A percentile compares a stretch with the other conserved stretches of the same genome.
Evolutionary conservation across 305 asterid species (phyloP).

Genomic region (Fraxinus latifolia): DNA sequence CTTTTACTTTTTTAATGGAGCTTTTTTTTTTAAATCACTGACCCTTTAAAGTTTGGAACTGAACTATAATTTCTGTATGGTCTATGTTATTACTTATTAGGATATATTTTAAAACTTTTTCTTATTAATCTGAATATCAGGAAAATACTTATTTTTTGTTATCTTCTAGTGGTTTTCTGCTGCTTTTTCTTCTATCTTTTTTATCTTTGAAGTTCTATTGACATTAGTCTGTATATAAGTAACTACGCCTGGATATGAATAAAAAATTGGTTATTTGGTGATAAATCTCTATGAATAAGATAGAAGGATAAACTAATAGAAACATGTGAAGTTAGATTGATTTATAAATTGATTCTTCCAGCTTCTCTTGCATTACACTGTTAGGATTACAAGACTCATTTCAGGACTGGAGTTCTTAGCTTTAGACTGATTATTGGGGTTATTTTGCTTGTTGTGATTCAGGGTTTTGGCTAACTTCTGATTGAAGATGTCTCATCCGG

Average conservation of each 20-base stretch:
- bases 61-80: neutral
- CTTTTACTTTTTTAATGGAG: neutral
- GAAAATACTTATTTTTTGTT: neutral
- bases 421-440: constrained; percentile 7
- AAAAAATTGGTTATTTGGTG: neutral
- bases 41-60: neutral
- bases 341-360: neutral
- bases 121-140: neutral
- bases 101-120: neutral
- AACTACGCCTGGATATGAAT: neutral
- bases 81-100: neutral
- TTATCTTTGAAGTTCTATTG: neutral
- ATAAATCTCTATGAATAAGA: neutral
- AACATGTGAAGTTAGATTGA: neutral
- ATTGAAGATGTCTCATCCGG: constrained; percentile 53
- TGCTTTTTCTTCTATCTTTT: neutral
- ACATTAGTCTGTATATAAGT: neutral
- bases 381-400: neutral
- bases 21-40: neutral
- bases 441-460: constrained; percentile 16
- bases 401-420: neutral
- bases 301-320: neutral
- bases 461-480: constrained; percentile 26
- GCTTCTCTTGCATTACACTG: neutral
- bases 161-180: neutral